Evolutionary conservation across 2,329 filamentous ascomycete genomes (phyloP), one percentile per base, ranked within the genome.

Genomic region (Trichoderma sp.): DNA sequence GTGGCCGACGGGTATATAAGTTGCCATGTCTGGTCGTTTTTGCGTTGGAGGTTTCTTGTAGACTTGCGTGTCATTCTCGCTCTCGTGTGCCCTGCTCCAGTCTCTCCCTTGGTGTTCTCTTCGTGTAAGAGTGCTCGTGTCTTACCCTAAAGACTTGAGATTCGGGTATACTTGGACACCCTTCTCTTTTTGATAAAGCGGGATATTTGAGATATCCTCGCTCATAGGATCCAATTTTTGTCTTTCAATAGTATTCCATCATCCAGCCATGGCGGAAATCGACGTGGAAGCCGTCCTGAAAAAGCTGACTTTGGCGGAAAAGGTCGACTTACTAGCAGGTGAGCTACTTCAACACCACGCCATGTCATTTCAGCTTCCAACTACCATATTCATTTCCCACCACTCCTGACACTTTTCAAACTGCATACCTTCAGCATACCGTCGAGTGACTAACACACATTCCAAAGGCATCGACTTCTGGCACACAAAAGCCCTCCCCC

Each of bases 381-480:
- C 31, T 5, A 13, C 21, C 2, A 29, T 11, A 10, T 29, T 14
- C 3, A 16, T 3, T 5, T 1, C 29, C 35, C 14, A n/a, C 43
- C 10, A 5, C 1, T 7, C 27, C n/a, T 13, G 49, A 2, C 14
- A 16, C 5, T 19, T 19, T 57, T 3, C 43, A 11, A 33, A 33
- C 19, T 7, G 4, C 33, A 37, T 8, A 0, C 6, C 31, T 16
- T 40, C 5, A 19, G 2, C 37, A 16, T 19, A 14, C 6, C 1
- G 33, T 8, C 33, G 7, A 6, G 13, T 27, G 4, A 19, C 37
- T 27, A 7, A 67, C 47, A 24, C 52, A 21, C 27, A 10, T 1
- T 33, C 27, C 3, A 24, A 6, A 86, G 88, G 88, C 68, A 84
- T 86, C 72, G 89, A 92, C 78, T 91, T 91, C 75, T 92, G 90